Conservation (phyloP, 139 green algal genomes). For the Chlamydomonas sp. region DNA sequence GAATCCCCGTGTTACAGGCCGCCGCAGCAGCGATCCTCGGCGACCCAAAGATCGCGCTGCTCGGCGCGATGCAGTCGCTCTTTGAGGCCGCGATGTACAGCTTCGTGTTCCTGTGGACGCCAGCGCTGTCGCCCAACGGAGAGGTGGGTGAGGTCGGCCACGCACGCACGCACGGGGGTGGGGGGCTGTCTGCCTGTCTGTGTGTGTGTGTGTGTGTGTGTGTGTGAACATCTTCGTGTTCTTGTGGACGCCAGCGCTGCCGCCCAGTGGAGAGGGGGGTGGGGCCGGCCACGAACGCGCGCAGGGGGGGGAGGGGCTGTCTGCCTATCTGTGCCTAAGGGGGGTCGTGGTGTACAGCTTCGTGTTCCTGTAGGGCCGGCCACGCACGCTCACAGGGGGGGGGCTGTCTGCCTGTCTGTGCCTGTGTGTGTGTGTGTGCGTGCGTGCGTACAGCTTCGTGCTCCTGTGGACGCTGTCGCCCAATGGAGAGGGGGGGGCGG, state of each 20-base stretch:
- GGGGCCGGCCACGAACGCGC: neutral
- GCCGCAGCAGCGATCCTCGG: neutral
- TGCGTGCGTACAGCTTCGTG: too few relatives aligned
- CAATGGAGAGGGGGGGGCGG: conserved; percentile 29
- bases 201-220: conserved; percentile 55
- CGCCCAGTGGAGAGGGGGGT: conserved; percentile 47
- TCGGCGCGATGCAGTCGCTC: conserved; percentile 86
- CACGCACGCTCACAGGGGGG: too few relatives aligned
- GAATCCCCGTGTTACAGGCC: too few relatives aligned
- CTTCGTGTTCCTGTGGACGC: conserved; percentile 98
- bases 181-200: too few relatives aligned
- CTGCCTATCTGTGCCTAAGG: neutral
- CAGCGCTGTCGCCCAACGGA: conserved; percentile 73
- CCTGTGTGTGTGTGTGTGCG: too few relatives aligned
- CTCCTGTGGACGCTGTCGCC: conserved; percentile 82
- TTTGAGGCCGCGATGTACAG: conserved; percentile 99
- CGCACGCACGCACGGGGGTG: neutral
- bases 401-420: too few relatives aligned
- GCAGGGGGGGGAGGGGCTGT: too few relatives aligned
- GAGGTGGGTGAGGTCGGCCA: conserved; percentile 11
- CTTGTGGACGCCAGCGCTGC: conserved; percentile 93
- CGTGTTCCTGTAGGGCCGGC: conserved; percentile 99
- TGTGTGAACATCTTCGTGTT: conserved; percentile 99
- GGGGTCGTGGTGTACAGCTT: conserved; percentile 94
- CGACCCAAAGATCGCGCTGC: conserved; percentile 56